Conservation (phyloP, 768 basidiomycete genomes). For the Leccinellum albellum region DNA sequence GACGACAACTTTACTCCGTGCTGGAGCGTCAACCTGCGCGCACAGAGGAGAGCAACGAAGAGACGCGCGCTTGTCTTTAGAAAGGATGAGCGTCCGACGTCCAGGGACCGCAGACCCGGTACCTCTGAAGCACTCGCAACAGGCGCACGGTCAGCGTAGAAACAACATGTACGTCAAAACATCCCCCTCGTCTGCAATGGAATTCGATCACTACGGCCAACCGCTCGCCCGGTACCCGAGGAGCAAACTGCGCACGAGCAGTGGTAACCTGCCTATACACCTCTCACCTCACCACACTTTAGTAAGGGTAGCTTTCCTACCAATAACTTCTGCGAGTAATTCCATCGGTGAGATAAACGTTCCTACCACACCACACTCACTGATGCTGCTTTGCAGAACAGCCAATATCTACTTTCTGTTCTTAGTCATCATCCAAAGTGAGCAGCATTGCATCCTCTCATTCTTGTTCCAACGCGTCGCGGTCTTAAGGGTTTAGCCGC, state of each 20-base stretch:
- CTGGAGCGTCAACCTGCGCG: slow-evolving; percentile 81
- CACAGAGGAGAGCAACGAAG: slow-evolving; percentile 48
- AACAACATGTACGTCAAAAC: slow-evolving; percentile 83
- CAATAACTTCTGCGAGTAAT: slow-evolving; percentile 96
- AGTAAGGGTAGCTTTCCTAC: too few relatives aligned
- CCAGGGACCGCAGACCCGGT: slow-evolving; percentile 31
- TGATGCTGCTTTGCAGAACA: slow-evolving; percentile 42
- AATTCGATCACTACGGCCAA: slow-evolving; percentile 70
- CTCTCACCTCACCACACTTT: too few relatives aligned
- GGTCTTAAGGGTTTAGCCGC: too few relatives aligned
- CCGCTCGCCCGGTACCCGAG: slow-evolving; percentile 75
- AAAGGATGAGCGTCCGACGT: slow-evolving; percentile 49
- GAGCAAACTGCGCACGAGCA: slow-evolving; percentile 93
- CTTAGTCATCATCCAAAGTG: slow-evolving; percentile 75
- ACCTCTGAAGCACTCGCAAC: slow-evolving; percentile 18
- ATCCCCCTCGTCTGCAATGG: slow-evolving; percentile 56
- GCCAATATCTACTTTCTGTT: slow-evolving; percentile 92
- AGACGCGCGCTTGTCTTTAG: slow-evolving; percentile 59
- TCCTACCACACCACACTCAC: too few relatives aligned
- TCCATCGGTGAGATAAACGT: slow-evolving; percentile 58
- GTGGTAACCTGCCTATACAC: too few relatives aligned
- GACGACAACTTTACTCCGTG: too few relatives aligned
- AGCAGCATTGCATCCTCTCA: slow-evolving; percentile 16
- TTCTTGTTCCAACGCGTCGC: slow-evolving; percentile 10
- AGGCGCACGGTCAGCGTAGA: slow-evolving; percentile 49